Percentiles rank a stretch among this genome's conserved stretches.
These are phyloP conservation scores for Neocucurbitaria cava DNA, from an alignment of 2,329 filamentous ascomycete genomes.

Conservation along the genomic window DNA sequence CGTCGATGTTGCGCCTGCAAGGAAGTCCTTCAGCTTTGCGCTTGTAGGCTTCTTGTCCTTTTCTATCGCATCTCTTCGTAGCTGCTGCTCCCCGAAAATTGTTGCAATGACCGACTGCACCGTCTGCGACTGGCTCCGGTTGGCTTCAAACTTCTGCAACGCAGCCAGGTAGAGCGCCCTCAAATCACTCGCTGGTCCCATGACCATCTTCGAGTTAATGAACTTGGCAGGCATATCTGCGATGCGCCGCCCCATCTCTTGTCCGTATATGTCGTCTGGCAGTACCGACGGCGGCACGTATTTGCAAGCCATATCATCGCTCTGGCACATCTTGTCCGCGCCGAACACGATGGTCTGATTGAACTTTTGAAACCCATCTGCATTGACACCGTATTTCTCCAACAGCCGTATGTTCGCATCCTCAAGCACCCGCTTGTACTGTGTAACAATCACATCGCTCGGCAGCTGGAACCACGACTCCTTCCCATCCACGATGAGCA, in stretches of 20 bases:
- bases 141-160: constrained; percentile 45
- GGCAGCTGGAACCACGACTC: constrained; percentile 72
- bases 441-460: constrained; percentile 66
- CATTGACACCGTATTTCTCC: constrained; percentile 55
- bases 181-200: constrained; percentile 60
- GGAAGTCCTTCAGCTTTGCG: constrained; percentile 22
- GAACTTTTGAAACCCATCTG: constrained; percentile 39
- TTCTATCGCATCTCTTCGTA: constrained; percentile 53
- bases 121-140: constrained; percentile 36
- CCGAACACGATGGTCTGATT: constrained; percentile 64
- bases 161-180: constrained; percentile 55
- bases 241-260: constrained; percentile 48
- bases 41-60: constrained; percentile 9
- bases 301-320: constrained; percentile 59
- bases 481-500: constrained; percentile 69
- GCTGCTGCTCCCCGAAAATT: constrained; percentile 63
- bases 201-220: constrained; percentile 57
- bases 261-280: constrained; percentile 57
- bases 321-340: constrained; percentile 61
- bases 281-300: constrained; percentile 61
- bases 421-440: constrained; percentile 65
- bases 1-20: constrained; percentile 36
- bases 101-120: constrained; percentile 58
- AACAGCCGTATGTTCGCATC: constrained; percentile 61
- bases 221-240: constrained; percentile 48